Percentiles rank a stretch among this genome's conserved stretches.
phyloP scores from a whole-genome alignment of 805 yeast species.

The Candida loeiensis region DNA sequence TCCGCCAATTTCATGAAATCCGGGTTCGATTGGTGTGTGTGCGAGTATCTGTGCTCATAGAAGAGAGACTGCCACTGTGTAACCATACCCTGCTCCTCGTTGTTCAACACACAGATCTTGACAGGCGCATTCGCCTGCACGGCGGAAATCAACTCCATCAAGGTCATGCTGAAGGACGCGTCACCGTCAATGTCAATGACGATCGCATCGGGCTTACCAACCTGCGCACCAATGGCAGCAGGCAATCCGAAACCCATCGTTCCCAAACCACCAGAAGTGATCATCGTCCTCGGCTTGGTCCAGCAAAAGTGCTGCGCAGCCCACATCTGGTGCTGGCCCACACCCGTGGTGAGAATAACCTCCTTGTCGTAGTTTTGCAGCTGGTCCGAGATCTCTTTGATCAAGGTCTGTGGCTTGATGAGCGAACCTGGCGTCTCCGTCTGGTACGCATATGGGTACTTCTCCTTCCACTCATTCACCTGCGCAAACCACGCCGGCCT shows the following conservation, averaged over 20 bases:
- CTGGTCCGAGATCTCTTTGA: slow-evolving; percentile 71
- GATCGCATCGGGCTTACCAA: slow-evolving; percentile 89
- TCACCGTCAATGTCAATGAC: slow-evolving; percentile 98
- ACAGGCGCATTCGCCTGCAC: slow-evolving; percentile 91
- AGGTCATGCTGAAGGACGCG: slow-evolving; percentile 98
- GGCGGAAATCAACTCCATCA: slow-evolving; percentile 89
- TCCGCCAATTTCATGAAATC: slow-evolving; percentile 91
- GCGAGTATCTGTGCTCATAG: slow-evolving; percentile 96
- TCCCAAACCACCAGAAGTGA: slow-evolving; percentile 98
- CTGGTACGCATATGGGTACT: slow-evolving; percentile 83
- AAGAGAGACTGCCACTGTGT: slow-evolving; percentile 98
- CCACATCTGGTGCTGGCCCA: slow-evolving; percentile 99
- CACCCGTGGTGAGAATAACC: slow-evolving; percentile 93
- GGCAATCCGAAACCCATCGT: slow-evolving; percentile 99
- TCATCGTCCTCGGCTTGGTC: slow-evolving; percentile 87
- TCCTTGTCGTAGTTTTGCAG: slow-evolving; percentile 62
- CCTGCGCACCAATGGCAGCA: slow-evolving; percentile 97
- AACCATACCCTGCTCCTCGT: slow-evolving; percentile 99
- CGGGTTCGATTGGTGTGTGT: slow-evolving; percentile 95
- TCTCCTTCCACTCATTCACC: slow-evolving; percentile 76
- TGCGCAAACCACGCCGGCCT: slow-evolving; percentile 79
- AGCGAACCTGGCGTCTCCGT: slow-evolving; percentile 73
- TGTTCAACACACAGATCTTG: slow-evolving; percentile 84
- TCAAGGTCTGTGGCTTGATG: slow-evolving; percentile 91
- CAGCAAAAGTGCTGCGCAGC: slow-evolving; percentile 97